Evolutionary conservation across 148 eudicot genomes (phyloP).

Genomic region (Diospyros kaki): DNA sequence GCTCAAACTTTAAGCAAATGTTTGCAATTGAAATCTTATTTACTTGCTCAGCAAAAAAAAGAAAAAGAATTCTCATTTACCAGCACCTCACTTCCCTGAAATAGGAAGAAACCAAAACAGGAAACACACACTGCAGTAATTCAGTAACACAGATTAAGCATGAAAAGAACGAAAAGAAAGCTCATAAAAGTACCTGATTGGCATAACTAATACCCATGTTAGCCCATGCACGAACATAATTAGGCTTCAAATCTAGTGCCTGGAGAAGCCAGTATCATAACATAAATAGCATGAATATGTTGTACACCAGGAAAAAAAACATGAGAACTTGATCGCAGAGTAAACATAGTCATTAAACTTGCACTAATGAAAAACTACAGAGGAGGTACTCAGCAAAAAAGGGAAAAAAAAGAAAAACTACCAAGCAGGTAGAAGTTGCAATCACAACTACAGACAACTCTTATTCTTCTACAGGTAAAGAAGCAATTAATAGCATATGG

Average conservation of each 20-base stretch:
- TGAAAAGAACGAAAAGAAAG: slow-evolving; percentile 1
- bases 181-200: slow-evolving; percentile 59
- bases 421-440: background rate
- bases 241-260: slow-evolving; percentile 97
- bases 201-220: slow-evolving; percentile 99
- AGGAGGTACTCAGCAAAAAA: background rate
- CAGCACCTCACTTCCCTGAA: background rate
- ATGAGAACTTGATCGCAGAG: background rate
- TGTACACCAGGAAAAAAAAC: background rate
- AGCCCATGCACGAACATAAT: slow-evolving; percentile 99
- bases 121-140: background rate
- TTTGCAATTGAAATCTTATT: background rate
- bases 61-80: background rate
- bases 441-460: background rate
- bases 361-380: background rate
- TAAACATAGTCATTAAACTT: background rate
- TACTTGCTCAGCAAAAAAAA: too few relatives aligned
- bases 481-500: background rate
- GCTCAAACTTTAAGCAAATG: background rate
- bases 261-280: slow-evolving; percentile 28
- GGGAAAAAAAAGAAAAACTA: too few relatives aligned
- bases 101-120: background rate
- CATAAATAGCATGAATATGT: slow-evolving; percentile 8
- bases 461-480: too few relatives aligned
- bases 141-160: background rate